These are phyloP conservation scores for Populus deltoides DNA, from an alignment of 345 rosid genomes.

Conservation along the genomic window DNA sequence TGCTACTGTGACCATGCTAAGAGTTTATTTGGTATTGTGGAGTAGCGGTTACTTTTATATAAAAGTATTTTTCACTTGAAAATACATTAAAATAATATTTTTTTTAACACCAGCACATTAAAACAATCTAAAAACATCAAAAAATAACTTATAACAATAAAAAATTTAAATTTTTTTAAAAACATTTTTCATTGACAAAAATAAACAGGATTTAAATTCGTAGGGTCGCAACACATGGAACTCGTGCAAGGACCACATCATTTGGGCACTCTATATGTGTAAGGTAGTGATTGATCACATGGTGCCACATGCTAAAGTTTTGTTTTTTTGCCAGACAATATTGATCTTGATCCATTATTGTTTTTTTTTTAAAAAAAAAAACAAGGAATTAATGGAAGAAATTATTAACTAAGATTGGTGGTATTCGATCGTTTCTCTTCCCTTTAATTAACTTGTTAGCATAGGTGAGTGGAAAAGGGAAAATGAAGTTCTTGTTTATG, in stretches of 20 bases:
- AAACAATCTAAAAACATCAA: too few relatives aligned
- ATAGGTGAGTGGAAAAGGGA: background rate
- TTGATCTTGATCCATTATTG: background rate
- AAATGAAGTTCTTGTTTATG: background rate
- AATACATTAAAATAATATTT: too few relatives aligned
- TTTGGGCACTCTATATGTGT: background rate
- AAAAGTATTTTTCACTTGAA: too few relatives aligned
- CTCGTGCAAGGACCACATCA: constrained; percentile 3
- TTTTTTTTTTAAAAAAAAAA: background rate
- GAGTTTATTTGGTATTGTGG: too few relatives aligned
- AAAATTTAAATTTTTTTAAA: too few relatives aligned
- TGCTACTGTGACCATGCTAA: background rate
- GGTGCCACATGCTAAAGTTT: constrained; percentile 16
- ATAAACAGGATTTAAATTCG: too few relatives aligned
- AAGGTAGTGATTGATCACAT: constrained; percentile 6
- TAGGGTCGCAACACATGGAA: background rate
- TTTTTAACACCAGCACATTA: too few relatives aligned
- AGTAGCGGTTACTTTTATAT: too few relatives aligned
- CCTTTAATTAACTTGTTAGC: background rate
- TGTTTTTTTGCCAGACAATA: background rate
- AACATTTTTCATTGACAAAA: too few relatives aligned
- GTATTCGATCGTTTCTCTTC: background rate
- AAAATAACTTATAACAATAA: too few relatives aligned
- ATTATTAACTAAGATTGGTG: background rate
- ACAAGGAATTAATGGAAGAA: background rate